These are phyloP conservation scores for Leccinum ponderosum DNA, from an alignment of 1,284 basidiomycete genomes.

Conservation along the genomic window DNA sequence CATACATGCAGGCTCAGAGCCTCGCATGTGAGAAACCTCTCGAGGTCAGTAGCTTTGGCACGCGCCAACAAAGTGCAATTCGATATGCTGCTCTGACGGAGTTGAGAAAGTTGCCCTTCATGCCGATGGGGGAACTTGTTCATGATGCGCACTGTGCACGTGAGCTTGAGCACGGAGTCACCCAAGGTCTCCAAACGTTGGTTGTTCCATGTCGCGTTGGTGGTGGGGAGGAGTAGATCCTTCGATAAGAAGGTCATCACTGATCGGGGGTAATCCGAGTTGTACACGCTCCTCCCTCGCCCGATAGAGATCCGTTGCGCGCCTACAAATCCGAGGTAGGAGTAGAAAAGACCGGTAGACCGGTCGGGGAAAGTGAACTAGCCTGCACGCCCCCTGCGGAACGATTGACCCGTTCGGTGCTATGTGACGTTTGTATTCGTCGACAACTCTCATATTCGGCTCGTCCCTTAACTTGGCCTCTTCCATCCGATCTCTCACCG, in stretches of 20 bases:
- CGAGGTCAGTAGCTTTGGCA: conserved; percentile 63
- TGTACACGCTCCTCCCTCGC: conserved; percentile 48
- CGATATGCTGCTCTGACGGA: conserved; percentile 64
- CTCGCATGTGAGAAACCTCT: conserved; percentile 65
- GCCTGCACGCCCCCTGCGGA: conserved; percentile 54
- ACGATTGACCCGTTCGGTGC: conserved; percentile 41
- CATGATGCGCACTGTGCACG: conserved; percentile 73
- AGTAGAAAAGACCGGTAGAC: conserved; percentile 53
- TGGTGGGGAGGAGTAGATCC: conserved; percentile 71
- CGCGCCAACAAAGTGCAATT: conserved; percentile 69
- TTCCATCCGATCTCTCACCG: conserved; percentile 73
- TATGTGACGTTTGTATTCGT: conserved; percentile 21
- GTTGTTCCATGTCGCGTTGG: conserved; percentile 66
- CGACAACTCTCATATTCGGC: conserved; percentile 25
- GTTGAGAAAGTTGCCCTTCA: conserved; percentile 73
- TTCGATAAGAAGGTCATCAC: conserved; percentile 59
- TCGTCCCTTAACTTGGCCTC: conserved; percentile 63
- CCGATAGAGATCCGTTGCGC: conserved; percentile 64
- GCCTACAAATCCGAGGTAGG: conserved; percentile 66
- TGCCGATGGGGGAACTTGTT: conserved; percentile 73
- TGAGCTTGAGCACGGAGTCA: conserved; percentile 78
- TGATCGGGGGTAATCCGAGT: conserved; percentile 60
- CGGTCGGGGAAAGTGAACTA: conserved; percentile 47
- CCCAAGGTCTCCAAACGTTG: conserved; percentile 85
- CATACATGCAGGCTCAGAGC: conserved; percentile 55